Evolutionary conservation across 1,284 basidiomycete species (phyloP).

Genomic region (Microbotryum violaceum): DNA sequence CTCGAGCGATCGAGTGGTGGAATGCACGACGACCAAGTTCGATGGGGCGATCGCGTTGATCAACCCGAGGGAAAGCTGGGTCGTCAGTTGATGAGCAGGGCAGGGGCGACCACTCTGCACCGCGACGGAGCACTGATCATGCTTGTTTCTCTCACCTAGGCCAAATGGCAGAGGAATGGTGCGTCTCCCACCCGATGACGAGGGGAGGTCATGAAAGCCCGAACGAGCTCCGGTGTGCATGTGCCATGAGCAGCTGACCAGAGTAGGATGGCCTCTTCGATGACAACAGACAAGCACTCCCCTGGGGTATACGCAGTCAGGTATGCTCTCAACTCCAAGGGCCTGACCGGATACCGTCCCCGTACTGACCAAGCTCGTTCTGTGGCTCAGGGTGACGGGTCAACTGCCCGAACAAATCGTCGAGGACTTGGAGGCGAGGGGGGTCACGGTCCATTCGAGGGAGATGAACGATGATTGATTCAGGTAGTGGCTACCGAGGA

Average conservation of each 20-base stretch:
- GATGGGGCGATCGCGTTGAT: constrained; percentile 88
- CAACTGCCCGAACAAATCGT: constrained; percentile 30
- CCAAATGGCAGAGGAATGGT: constrained; percentile 35
- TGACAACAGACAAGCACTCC: constrained; percentile 29
- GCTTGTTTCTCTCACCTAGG: constrained; percentile 31
- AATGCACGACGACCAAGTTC: constrained; percentile 88
- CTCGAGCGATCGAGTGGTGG: constrained; percentile 68
- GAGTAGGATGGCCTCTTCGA: neutral
- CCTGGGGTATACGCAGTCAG: constrained; percentile 35
- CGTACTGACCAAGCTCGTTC: neutral
- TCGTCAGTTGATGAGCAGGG: constrained; percentile 51
- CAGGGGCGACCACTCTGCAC: neutral
- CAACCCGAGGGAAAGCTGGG: constrained; percentile 86
- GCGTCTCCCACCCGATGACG: neutral
- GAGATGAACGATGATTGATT: constrained; percentile 28
- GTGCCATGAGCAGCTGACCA: too few species aligned
- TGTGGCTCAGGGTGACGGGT: constrained; percentile 13
- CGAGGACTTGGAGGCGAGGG: constrained; percentile 33
- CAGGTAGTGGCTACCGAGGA: too few species aligned
- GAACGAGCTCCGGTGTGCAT: neutral
- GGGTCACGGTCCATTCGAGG: constrained; percentile 29
- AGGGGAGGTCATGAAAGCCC: neutral
- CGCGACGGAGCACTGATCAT: constrained; percentile 34
- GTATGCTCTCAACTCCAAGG: neutral
- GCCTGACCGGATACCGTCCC: neutral